Percentiles rank a stretch among this genome's conserved stretches.
phyloP scores from a whole-genome alignment of 176 grass and related monocot genomes.

The Aegilops tauschii region DNA sequence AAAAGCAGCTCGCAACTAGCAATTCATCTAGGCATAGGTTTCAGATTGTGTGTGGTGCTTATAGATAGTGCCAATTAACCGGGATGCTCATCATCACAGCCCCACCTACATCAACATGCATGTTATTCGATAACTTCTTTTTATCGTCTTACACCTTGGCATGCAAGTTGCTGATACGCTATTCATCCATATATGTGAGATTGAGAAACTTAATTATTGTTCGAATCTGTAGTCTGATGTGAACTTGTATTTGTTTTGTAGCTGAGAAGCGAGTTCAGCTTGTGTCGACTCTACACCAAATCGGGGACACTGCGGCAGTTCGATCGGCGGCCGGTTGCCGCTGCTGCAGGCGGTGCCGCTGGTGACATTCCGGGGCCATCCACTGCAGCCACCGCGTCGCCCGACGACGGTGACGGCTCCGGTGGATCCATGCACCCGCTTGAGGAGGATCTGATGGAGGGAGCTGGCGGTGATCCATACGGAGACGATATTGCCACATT shows the following conservation, averaged over 20 bases:
- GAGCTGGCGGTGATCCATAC: not conserved
- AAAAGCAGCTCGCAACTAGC: not conserved
- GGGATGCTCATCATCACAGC: not conserved
- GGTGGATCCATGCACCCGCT: constrained; percentile 3
- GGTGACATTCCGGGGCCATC: constrained; percentile 18
- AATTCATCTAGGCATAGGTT: not conserved
- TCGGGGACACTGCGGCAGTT: constrained; percentile 63
- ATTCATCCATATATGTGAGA: not conserved
- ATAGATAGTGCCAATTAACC: not conserved
- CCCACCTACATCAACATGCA: not conserved
- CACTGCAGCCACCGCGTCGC: not conserved
- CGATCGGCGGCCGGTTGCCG: constrained; percentile 61
- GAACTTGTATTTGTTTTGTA: constrained; percentile 33
- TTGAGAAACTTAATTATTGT: not conserved
- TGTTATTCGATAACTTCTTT: not conserved
- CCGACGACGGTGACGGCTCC: constrained; percentile 34
- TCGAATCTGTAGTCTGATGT: not conserved
- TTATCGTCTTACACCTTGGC: no score
- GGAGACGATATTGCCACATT: constrained; percentile 18
- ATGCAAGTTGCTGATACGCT: not conserved
- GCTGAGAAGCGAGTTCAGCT: constrained; percentile 80
- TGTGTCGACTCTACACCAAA: constrained; percentile 80
- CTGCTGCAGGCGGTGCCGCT: not conserved
- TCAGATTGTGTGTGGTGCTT: constrained; percentile 13
- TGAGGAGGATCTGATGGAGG: not conserved